Percentiles rank a stretch among this genome's conserved stretches.
phyloP scores from a whole-genome alignment of 306 rosid species.

The Lagenaria siceraria region DNA sequence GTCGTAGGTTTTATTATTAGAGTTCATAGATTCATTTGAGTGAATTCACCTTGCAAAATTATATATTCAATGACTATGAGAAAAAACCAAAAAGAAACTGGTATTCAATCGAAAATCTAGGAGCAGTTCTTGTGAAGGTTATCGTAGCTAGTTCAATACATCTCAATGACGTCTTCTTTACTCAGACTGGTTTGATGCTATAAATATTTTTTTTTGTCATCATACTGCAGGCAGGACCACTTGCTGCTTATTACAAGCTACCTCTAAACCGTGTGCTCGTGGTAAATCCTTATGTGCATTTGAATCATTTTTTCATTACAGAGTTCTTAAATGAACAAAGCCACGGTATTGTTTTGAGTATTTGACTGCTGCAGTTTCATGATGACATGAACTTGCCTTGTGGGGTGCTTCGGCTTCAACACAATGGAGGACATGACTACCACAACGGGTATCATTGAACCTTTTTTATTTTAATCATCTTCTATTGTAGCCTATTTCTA shows the following conservation, averaged over 20 bases:
- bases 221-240: slow-evolving; percentile 61
- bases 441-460: slow-evolving; percentile 57
- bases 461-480: background rate
- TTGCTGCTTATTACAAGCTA: slow-evolving; percentile 93
- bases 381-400: slow-evolving; percentile 86
- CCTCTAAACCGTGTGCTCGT: slow-evolving; percentile 85
- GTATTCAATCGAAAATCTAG: background rate
- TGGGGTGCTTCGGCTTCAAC: slow-evolving; percentile 77
- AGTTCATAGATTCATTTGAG: background rate
- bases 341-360: background rate
- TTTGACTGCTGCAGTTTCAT: slow-evolving; percentile 45
- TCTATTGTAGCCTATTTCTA: background rate
- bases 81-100: too few relatives aligned
- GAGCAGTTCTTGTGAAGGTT: background rate
- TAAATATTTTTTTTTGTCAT: slow-evolving; percentile 3
- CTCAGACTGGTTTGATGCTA: slow-evolving; percentile 6
- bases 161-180: background rate
- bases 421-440: slow-evolving; percentile 74
- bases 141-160: background rate
- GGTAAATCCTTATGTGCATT: slow-evolving; percentile 25
- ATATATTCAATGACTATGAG: background rate
- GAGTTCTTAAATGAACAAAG: slow-evolving; percentile 3
- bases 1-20: background rate
- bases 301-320: background rate
- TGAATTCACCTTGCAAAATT: background rate